phyloP scores from a whole-genome alignment of 2,329 filamentous ascomycete species.

The Scytalidium lignicola region DNA sequence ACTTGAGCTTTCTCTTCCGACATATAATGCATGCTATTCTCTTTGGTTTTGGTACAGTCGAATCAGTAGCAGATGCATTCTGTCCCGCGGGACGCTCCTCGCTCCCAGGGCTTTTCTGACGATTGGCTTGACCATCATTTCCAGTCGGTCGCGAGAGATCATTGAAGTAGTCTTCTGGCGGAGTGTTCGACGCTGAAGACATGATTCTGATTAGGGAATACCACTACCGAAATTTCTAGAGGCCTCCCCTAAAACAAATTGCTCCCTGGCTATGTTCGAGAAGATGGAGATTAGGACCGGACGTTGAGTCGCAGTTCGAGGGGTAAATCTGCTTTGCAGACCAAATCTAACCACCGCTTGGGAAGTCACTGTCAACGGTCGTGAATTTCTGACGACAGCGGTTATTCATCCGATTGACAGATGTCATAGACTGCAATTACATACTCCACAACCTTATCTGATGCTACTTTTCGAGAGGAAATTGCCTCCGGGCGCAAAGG shows the following conservation, averaged over 20 bases:
- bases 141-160: conserved; percentile 40
- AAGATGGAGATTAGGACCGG: neutral
- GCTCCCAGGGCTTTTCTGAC: conserved; percentile 25
- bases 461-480: neutral
- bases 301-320: neutral
- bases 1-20: conserved; percentile 80
- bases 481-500: neutral
- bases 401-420: neutral
- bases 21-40: conserved; percentile 93
- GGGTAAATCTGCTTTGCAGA: neutral
- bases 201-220: conserved; percentile 12
- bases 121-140: conserved; percentile 24
- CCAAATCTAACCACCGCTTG: neutral
- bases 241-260: neutral
- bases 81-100: conserved; percentile 29
- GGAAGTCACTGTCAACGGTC: neutral
- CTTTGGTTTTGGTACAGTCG: conserved; percentile 73
- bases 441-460: neutral
- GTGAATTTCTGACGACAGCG: neutral
- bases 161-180: conserved; percentile 50
- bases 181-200: conserved; percentile 27
- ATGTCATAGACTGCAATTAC: neutral
- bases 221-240: neutral
- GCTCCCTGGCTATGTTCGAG: too few relatives aligned
- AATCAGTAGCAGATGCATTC: conserved; percentile 41